Evolutionary conservation across 2,329 filamentous ascomycete species (phyloP).

Genomic region (Falciphora oryzae): DNA sequence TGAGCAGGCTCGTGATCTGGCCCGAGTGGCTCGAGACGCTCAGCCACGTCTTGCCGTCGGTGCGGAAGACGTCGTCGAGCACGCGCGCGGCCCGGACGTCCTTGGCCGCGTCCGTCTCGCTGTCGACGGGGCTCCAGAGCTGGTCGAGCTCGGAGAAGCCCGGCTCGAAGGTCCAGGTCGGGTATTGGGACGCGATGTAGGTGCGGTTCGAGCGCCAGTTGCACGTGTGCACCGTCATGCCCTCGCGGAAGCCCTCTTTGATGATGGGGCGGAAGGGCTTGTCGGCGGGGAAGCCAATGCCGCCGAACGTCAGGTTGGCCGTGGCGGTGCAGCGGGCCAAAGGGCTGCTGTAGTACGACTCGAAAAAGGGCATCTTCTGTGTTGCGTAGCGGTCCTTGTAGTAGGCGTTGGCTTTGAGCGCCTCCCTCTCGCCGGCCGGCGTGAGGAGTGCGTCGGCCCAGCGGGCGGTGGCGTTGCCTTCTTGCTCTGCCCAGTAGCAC

Average conservation of each 20-base stretch:
- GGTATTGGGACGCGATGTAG: constrained; percentile 46
- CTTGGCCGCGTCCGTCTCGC: constrained; percentile 42
- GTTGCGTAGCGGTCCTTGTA: constrained; percentile 47
- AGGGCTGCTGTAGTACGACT: constrained; percentile 61
- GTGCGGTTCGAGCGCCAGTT: constrained; percentile 53
- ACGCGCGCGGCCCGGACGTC: constrained; percentile 40
- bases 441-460: constrained; percentile 64
- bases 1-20: constrained; percentile 40
- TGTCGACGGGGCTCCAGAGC: constrained; percentile 36
- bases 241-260: constrained; percentile 62
- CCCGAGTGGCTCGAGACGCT: constrained; percentile 57
- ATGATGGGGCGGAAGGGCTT: constrained; percentile 51
- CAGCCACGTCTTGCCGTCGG: constrained; percentile 48
- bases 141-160: constrained; percentile 53
- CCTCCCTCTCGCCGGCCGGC: constrained; percentile 48
- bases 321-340: constrained; percentile 58
- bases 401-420: constrained; percentile 51
- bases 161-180: constrained; percentile 49
- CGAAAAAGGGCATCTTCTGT: constrained; percentile 52
- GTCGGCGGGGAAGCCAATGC: constrained; percentile 43
- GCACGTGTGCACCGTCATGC: constrained; percentile 63
- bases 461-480: constrained; percentile 55
- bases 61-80: constrained; percentile 51
- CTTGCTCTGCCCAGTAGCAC: constrained; percentile 57
- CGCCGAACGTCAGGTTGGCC: constrained; percentile 53